A percentile compares a stretch with the other conserved stretches of the same genome.
phyloP scores from a whole-genome alignment of 2,329 filamentous ascomycete genomes.

The Ustilaginoidea virens region DNA sequence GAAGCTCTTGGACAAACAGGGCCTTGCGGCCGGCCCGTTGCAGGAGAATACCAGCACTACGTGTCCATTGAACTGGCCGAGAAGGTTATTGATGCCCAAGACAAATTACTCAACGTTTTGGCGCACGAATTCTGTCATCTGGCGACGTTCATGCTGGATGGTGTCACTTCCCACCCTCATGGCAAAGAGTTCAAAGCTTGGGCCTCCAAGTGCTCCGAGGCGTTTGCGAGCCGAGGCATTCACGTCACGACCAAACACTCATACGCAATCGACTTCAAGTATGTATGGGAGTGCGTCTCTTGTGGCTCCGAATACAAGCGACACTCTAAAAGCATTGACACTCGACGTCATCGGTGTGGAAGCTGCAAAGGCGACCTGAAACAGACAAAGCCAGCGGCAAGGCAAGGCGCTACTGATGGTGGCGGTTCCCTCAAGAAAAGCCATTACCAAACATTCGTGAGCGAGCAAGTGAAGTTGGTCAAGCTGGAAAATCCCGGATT shows the following conservation, averaged over 20 bases:
- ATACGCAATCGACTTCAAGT: slow-evolving; percentile 87
- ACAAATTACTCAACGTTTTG: slow-evolving; percentile 74
- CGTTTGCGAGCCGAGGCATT: slow-evolving; percentile 48
- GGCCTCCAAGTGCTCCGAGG: slow-evolving; percentile 37
- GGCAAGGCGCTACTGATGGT: slow-evolving; percentile 6
- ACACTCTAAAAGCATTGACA: slow-evolving; percentile 75
- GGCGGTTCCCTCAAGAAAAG: slow-evolving; percentile 15
- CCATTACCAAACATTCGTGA: slow-evolving; percentile 40
- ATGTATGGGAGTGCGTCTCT: slow-evolving; percentile 60
- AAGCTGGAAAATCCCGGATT: slow-evolving; percentile 38
- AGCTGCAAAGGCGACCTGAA: slow-evolving; percentile 53
- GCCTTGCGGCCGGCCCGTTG: slow-evolving; percentile 11
- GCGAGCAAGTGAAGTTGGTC: slow-evolving; percentile 49
- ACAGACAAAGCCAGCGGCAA: slow-evolving; percentile 66
- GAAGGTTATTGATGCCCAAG: slow-evolving; percentile 68
- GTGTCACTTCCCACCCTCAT: slow-evolving; percentile 62
- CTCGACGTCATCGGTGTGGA: slow-evolving; percentile 56
- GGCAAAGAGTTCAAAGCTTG: slow-evolving; percentile 73
- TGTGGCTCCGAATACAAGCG: slow-evolving; percentile 65
- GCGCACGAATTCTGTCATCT: slow-evolving; percentile 95
- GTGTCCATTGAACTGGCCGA: slow-evolving; percentile 78
- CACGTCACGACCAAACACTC: slow-evolving; percentile 78
- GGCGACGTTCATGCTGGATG: slow-evolving; percentile 76
- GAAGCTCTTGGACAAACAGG: slow-evolving; percentile 30
- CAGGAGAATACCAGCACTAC: slow-evolving; percentile 33